Evolutionary conservation across 1,284 basidiomycete species (phyloP).

Genomic region (Erythrobasidium hasegawianum): DNA sequence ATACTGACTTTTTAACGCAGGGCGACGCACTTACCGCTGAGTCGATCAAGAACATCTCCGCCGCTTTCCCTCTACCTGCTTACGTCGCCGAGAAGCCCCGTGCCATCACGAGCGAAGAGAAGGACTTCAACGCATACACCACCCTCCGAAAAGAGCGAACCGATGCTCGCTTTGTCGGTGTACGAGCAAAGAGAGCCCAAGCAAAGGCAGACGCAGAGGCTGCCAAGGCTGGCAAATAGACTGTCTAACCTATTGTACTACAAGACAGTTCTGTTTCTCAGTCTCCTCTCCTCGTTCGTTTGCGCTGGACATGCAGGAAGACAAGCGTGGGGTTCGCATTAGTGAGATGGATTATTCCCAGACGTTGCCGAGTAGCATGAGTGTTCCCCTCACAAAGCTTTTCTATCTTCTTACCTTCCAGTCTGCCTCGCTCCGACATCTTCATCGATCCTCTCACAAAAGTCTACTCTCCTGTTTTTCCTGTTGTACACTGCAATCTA

Average conservation of each 20-base stretch:
- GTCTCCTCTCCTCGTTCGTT: slow-evolving; percentile 5
- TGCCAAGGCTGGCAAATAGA: slow-evolving; percentile 30
- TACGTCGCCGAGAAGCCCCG: slow-evolving; percentile 74
- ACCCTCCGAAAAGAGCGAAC: slow-evolving; percentile 84
- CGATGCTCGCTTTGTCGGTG: slow-evolving; percentile 78
- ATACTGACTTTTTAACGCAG: slow-evolving; percentile 51
- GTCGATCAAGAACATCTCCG: slow-evolving; percentile 61
- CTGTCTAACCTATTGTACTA: neutral
- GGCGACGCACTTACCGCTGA: slow-evolving; percentile 77
- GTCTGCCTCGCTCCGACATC: too few species aligned
- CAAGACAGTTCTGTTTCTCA: neutral
- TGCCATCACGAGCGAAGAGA: slow-evolving; percentile 89
- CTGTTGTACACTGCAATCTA: too few species aligned
- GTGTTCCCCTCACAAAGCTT: too few species aligned
- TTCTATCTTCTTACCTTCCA: too few species aligned
- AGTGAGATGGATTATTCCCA: too few species aligned
- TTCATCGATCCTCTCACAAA: too few species aligned
- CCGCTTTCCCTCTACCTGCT: slow-evolving; percentile 61
- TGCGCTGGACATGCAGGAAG: too few species aligned
- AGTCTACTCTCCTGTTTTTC: too few species aligned
- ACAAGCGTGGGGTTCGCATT: too few species aligned
- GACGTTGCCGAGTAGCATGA: too few species aligned
- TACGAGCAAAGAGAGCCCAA: slow-evolving; percentile 64
- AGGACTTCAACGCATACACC: slow-evolving; percentile 80
- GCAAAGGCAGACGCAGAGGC: slow-evolving; percentile 63